These are phyloP conservation scores for Daldinia vernicosa DNA, from an alignment of 495 filamentous ascomycete species.

Conservation along the genomic window DNA sequence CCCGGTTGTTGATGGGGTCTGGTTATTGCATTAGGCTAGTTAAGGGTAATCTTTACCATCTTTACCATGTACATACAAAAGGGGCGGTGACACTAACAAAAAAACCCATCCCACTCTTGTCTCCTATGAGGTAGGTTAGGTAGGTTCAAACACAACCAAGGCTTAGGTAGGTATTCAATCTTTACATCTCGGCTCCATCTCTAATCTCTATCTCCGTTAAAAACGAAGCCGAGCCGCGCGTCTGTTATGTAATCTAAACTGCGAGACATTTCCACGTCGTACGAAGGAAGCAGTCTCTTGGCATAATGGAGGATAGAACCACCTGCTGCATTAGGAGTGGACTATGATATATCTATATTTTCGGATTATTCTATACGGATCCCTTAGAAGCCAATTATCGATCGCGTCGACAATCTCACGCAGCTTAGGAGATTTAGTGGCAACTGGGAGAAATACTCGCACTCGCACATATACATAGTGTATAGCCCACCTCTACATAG, in stretches of 20 bases:
- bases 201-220: constrained; percentile 1
- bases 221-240: background rate
- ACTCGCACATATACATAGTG: background rate
- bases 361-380: background rate
- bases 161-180: background rate
- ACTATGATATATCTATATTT: background rate
- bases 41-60: background rate
- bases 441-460: background rate
- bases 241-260: background rate
- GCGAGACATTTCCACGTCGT: background rate
- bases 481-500: background rate
- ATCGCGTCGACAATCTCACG: background rate
- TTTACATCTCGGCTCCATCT: background rate
- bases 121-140: too few species aligned
- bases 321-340: background rate
- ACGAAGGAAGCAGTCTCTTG: too few species aligned
- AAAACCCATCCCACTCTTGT: constrained; percentile 2
- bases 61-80: too few species aligned
- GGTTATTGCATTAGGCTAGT: constrained; percentile 7
- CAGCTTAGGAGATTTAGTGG: background rate
- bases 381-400: background rate
- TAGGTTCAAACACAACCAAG: background rate
- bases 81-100: constrained; percentile 40
- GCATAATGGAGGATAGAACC: background rate
- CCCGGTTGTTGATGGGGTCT: constrained; percentile 19